Evolutionary conservation across 257 asterid species (phyloP), one percentile per base, ranked within the genome.

Genomic region (Fraxinus americana): DNA sequence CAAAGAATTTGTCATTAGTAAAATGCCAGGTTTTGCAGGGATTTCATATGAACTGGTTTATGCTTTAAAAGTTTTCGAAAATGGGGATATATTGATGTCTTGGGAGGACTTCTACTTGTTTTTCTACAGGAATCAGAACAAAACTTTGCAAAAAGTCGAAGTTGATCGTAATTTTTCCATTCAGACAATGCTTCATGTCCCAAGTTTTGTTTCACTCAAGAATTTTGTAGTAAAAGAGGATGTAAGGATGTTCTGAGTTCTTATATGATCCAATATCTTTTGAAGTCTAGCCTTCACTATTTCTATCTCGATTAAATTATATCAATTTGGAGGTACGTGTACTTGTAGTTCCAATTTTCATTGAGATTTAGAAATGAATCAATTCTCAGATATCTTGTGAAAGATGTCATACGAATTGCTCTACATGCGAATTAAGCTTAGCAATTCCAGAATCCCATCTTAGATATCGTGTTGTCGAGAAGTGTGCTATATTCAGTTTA

Each of bases 71-170:
- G 82, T 71, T 67, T 85, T 80, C 35, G 68, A 34, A 71, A 86
- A 87, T 74, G 93, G 91, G 13, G 88, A 78, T 7, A 75, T 87
- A n/a, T 79, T 87, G 83, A 75, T 87, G 50, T 61, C 80, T 2
- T 82, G 84, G 85, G 67, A 72, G 23, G 86, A 87, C 66, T 67
- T 38, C 10, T 8, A 19, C 19, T 19, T 3, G 39, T 81, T 85
- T 63, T 85, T 77, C 14, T 84, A 77, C 80, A 30, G 75, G 45
- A 75, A 77, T n/a, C 52, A 57, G 78, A 79, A 23, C 38, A 75
- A 70, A 86, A 71, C 81, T 14, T 50, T 59, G 67, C 32, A 4
- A 2, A 5, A 25, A 0, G 70, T 78, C 6, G 78, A 61, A 1
- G 61, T 50, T n/a, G 27, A 5, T 63, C 65, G 9, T 39, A 50